phyloP scores from a whole-genome alignment of 2,329 filamentous ascomycete genomes.

The Trichophyton mentagrophytes region DNA sequence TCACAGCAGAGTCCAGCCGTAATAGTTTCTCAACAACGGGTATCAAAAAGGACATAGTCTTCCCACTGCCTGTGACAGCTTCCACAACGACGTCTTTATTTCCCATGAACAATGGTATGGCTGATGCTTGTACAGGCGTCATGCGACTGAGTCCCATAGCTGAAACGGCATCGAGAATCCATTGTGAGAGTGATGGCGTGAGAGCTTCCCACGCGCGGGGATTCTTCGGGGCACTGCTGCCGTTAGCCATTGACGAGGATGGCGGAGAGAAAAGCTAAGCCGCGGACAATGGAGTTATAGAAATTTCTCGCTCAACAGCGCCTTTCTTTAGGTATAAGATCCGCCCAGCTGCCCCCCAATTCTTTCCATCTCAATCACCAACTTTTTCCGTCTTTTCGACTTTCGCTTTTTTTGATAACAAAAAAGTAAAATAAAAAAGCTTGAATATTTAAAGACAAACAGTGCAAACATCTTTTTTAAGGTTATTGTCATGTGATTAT shows the following conservation, averaged over 20 bases:
- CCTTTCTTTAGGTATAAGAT: neutral
- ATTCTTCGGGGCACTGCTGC: conserved; percentile 34
- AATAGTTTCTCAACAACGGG: conserved; percentile 73
- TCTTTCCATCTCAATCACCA: neutral
- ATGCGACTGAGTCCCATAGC: conserved; percentile 77
- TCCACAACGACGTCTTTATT: conserved; percentile 91
- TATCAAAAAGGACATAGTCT: conserved; percentile 75
- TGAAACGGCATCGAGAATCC: conserved; percentile 71
- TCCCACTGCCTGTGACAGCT: conserved; percentile 82
- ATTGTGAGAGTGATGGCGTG: conserved; percentile 60
- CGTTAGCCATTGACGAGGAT: conserved; percentile 13
- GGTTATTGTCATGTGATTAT: neutral
- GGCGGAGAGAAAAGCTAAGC: neutral
- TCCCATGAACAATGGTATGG: conserved; percentile 74
- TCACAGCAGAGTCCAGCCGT: conserved; percentile 65
- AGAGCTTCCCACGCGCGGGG: conserved; percentile 55
- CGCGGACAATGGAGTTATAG: neutral
- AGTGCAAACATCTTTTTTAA: neutral
- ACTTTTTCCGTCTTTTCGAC: neutral
- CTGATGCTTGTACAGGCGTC: conserved; percentile 89
- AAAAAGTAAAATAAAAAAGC: neutral
- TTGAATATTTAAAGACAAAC: neutral
- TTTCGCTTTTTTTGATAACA: neutral
- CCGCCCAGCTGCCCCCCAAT: neutral
- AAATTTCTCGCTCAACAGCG: neutral